Base-by-base conservation (phyloP, 352 stramenopile species). In the Pythium vanterpoolii region DNA sequence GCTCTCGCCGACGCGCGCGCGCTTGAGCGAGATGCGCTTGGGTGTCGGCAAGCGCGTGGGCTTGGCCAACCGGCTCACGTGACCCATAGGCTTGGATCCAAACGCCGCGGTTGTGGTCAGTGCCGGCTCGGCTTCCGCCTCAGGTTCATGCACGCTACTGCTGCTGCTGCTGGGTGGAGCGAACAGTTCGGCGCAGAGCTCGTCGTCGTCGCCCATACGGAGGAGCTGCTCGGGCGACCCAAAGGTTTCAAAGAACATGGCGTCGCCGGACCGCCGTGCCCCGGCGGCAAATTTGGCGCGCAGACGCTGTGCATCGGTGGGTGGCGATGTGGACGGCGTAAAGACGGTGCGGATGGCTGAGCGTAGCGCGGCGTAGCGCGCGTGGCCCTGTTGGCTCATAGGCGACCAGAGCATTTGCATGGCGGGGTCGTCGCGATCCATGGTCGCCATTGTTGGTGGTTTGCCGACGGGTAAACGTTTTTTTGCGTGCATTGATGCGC, bases 201-300 rank as follows among this genome's bases (percentile, higher is more conserved):
- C 48, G 45, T 67, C 55, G 34, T 56, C 24, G 53, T 60, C 43
- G 64, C 62, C 0, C 68, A 62, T 24, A 49, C 66, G 50, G 46
- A 76, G 49, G 9, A 89, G 68, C 42, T 80, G 65, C 26, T 86
- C 76, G n/a, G 64, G 40, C 43, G 64, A 70, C 27, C 79, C 82
- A 47, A 91, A 91, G 39, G 79, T 56, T 55, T 85, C 61, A 47
- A 79, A 86, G 68, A 91, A 91, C 27, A 89, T 77, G 19, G 87
- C 65, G 34, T 91, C 73, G 19, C 64, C 58, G 18, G 69, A 80
- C 14, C 81, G 47, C 7, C 65, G 52, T 21, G 79, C 70, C 16
- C 77, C 82, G 44, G 66, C 48, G 23, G 71, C 56, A 34, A 89
- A 84, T 13, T 81, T 79, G 52, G 77, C 73, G 8, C 67, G 72